Base-by-base conservation (phyloP, 2,329 filamentous ascomycete genomes). In the Kalmusia sp. region DNA sequence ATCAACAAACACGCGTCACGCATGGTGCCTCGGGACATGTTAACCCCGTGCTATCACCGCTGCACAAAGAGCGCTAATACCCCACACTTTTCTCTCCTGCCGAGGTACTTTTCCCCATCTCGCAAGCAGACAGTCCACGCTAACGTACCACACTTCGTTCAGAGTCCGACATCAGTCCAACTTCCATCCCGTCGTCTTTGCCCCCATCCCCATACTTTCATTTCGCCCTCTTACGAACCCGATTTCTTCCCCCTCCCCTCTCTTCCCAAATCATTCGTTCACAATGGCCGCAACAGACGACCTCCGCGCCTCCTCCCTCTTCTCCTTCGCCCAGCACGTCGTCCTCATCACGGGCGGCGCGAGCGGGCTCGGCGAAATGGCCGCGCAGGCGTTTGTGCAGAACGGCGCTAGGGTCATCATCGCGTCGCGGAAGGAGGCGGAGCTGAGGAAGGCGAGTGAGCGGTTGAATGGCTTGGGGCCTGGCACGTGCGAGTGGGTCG, bases 331-430 rank as follows among this genome's bases (percentile, higher is more conserved):
- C 17, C 59, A 59, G 9, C 70, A 76, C 54, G 70, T 81, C 56
- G 79, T 78, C 56, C 77, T 82, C 59, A 76, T 82, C 52, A 82
- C 79, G 17, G 80, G 80, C 54, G 80, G 79, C 49, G 79, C 79
- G 8, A 81, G 80, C 50, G 80, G 80, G 3, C 76, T 82, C 43
- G 80, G 80, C 48, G 80, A 82, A 59, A 83, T 83, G 80, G 82
- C 82, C 40, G 81, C 81, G 1, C 79, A 83, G 64, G 80, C 79
- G 9, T 82, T 79, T 55, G 75, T 83, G 19, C 73, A 79, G 49
- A 83, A 83, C 55, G 80, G 80, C 22, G 79, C 81, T 5, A 79
- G 70, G 11, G 81, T 83, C 44, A 78, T 82, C 65, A 83, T 83
- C 55, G 81, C 81, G n/a, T 79, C 76, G 8, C 77, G 81, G 43